Conservation (phyloP, 139 green algal species). For the Bryopsis sp. region DNA sequence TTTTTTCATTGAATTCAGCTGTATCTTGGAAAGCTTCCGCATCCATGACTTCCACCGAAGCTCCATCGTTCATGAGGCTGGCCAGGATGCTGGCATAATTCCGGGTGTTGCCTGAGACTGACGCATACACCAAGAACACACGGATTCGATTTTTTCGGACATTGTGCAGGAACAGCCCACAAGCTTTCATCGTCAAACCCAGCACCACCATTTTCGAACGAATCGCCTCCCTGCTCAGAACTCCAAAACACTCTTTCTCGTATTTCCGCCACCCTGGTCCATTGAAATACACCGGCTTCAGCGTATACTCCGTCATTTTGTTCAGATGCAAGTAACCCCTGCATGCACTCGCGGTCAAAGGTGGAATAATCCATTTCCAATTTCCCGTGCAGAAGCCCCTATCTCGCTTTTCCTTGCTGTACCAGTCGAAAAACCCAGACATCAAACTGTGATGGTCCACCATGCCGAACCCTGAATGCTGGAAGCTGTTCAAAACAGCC, state of each 20-base stretch:
- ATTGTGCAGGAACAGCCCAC: no score
- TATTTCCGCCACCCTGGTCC: background rate
- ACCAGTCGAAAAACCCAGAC: slow-evolving; percentile 33
- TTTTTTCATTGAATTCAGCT: background rate
- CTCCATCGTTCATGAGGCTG: no score
- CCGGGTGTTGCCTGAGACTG: slow-evolving; percentile 22
- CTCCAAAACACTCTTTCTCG: background rate
- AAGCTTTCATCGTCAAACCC: background rate
- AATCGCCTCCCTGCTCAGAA: background rate
- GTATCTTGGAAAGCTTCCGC: background rate
- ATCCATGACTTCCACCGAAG: background rate
- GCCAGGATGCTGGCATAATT: no score
- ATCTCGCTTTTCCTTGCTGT: slow-evolving; percentile 25
- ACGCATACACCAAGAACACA: slow-evolving; percentile 3
- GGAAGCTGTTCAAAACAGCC: slow-evolving; percentile 33
- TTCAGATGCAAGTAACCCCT: slow-evolving; percentile 37
- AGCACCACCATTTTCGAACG: background rate
- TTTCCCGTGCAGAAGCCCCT: slow-evolving; percentile 36
- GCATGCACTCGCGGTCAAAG: slow-evolving; percentile 26
- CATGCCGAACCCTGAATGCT: slow-evolving; percentile 23
- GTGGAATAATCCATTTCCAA: slow-evolving; percentile 46
- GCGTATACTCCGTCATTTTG: slow-evolving; percentile 45
- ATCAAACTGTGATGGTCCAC: slow-evolving; percentile 44
- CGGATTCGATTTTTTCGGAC: no score
- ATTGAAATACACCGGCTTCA: slow-evolving; percentile 23